These are phyloP conservation scores for Lipomyces oligophaga DNA, from an alignment of 805 yeast species.

Conservation along the genomic window DNA sequence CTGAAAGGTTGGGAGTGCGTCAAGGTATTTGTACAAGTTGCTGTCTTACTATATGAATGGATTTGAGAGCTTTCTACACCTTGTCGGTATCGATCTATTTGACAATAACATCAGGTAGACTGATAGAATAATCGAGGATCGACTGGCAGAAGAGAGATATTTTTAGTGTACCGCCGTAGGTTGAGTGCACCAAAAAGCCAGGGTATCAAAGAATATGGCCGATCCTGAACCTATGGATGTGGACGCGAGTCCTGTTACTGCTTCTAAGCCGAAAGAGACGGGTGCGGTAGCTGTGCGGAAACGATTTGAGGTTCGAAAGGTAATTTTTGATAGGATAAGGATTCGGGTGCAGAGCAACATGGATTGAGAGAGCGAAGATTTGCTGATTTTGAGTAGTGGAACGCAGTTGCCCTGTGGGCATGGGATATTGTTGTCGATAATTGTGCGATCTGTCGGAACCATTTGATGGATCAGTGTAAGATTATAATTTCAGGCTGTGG, in stretches of 20 bases:
- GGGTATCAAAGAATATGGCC: not conserved
- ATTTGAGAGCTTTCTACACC: too few species aligned
- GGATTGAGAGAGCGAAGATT: too few species aligned
- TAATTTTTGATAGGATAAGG: conserved; percentile 9
- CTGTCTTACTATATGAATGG: too few species aligned
- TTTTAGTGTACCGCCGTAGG: too few species aligned
- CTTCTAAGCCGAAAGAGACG: conserved; percentile 2
- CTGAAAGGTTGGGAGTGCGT: too few species aligned
- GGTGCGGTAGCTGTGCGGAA: conserved; percentile 51
- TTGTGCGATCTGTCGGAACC: conserved; percentile 97
- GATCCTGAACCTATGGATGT: conserved; percentile 19
- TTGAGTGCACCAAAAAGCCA: too few species aligned
- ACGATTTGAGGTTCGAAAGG: conserved; percentile 83
- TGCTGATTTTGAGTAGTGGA: conserved; percentile 54
- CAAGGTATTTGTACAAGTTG: too few species aligned
- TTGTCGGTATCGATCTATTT: too few species aligned
- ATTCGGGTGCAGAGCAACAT: not conserved
- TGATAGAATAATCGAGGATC: conserved; percentile 1
- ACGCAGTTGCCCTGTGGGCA: conserved; percentile 99
- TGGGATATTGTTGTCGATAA: conserved; percentile 93
- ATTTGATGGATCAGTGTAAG: conserved; percentile 93
- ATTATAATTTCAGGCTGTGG: not conserved
- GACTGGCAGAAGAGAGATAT: conserved; percentile 1
- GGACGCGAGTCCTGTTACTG: conserved; percentile 8
- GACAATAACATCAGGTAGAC: too few species aligned